Evolutionary conservation across 192 early-diverging fungal genomes (phyloP).

Genomic region (Geranomyces variabilis): DNA sequence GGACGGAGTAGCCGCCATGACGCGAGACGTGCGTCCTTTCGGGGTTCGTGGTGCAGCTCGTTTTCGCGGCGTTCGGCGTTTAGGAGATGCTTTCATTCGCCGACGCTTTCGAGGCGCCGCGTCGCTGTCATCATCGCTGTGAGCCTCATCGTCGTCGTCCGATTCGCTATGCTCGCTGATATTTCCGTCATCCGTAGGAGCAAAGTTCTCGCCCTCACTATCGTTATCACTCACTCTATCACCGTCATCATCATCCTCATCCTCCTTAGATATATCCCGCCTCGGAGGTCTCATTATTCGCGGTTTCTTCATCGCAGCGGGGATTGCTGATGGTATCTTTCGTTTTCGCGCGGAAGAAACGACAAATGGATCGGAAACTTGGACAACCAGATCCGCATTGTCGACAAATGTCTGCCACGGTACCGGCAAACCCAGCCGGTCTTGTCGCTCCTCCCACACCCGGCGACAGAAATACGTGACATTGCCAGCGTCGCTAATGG

Average conservation of each 20-base stretch:
- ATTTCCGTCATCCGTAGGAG: background rate
- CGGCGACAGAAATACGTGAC: slow-evolving; percentile 16
- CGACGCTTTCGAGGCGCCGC: no score
- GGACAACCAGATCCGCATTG: background rate
- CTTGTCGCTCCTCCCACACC: background rate
- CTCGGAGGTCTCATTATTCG: no score
- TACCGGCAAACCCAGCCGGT: background rate
- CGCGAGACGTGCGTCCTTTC: background rate
- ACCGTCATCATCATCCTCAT: no score
- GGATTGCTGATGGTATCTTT: background rate
- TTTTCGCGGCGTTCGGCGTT: background rate
- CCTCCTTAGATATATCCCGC: no score
- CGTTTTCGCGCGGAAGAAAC: background rate
- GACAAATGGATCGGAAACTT: background rate
- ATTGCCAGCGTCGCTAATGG: background rate
- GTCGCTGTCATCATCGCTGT: background rate
- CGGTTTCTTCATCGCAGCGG: background rate
- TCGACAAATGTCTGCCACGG: background rate
- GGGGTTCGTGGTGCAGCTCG: background rate
- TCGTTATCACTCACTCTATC: no score
- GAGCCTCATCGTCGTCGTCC: background rate
- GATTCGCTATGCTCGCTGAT: background rate
- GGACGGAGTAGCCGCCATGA: background rate
- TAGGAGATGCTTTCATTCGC: background rate
- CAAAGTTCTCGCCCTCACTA: no score